Evolutionary conservation across 176 grass and related monocot species (phyloP).

Genomic region (Metroxylon sagu): DNA sequence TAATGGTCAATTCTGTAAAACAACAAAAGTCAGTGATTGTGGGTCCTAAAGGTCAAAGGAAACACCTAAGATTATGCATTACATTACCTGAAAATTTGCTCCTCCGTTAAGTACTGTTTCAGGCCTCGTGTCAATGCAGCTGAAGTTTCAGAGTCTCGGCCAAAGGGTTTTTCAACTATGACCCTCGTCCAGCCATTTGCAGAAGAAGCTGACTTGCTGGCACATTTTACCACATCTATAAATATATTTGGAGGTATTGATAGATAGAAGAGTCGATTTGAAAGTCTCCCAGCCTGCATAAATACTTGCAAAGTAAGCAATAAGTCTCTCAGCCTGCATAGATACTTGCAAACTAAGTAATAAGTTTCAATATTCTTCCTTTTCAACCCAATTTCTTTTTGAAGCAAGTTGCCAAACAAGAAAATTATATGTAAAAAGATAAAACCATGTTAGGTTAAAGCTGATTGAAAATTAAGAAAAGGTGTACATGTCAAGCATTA

Average conservation of each 20-base stretch:
- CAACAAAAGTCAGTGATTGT: slow-evolving; percentile 4
- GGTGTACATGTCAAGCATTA: too few species aligned
- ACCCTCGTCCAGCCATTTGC: slow-evolving; percentile 85
- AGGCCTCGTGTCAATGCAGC: slow-evolving; percentile 80
- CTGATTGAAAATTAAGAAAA: too few species aligned
- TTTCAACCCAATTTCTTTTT: too few species aligned
- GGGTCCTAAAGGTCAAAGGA: not conserved
- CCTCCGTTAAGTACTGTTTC: slow-evolving; percentile 80
- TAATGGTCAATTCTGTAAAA: slow-evolving; percentile 79
- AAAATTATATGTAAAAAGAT: too few species aligned
- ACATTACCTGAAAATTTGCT: slow-evolving; percentile 86
- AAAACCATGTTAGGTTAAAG: too few species aligned
- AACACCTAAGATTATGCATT: not conserved
- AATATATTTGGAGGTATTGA: slow-evolving; percentile 99
- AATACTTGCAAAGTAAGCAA: not conserved
- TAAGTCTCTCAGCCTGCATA: too few species aligned
- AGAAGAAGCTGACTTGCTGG: slow-evolving; percentile 75
- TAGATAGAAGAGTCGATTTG: slow-evolving; percentile 84
- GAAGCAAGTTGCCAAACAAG: too few species aligned
- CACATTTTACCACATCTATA: slow-evolving; percentile 90
- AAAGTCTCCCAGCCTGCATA: slow-evolving; percentile 62
- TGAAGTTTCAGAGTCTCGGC: slow-evolving; percentile 78
- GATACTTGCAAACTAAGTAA: not conserved
- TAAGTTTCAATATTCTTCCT: too few species aligned
- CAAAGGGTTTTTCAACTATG: slow-evolving; percentile 97